Base-by-base conservation (phyloP, 441 rosid genomes). In the Isatis lusitanica region DNA sequence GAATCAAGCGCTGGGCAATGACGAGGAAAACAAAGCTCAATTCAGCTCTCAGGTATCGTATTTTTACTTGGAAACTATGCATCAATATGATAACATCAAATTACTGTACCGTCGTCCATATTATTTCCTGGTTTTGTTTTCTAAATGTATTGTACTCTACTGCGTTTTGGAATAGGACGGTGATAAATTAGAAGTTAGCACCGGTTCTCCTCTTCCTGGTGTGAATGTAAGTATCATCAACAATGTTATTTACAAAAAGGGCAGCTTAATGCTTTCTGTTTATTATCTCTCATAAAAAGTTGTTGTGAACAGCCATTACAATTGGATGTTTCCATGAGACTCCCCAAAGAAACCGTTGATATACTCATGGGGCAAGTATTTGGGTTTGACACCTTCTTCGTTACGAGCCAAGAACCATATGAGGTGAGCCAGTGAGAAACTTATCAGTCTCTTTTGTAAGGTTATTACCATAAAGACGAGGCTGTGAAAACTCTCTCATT, bases 141-240 rank as follows among this genome's bases (percentile, higher is more conserved):
- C 67, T 70, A 62, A 76, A 31, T 65, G 51, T 71, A 12, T 42
- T 40, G 26, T 42, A 31, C 7, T 63, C 13, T 68, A 26, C 26
- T 64, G 79, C 38, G 44, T 58, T 71, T 71, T 86, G 80, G 59
- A 79, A 63, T 87, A 94, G 98, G 97, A 77, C 33, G 75, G 38
- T 61, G 87, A 85, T 21, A 79, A 82, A 44, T 17, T 84, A 68
- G 85, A 89, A 84, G 85, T 94, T 59, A 79, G 89, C 68, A 87
- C 84, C 8, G 98, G 98, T 42, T 92, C 96, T 60, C 98, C 98
- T 75, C 87, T 94, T 68, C 98, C 97, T 70, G 97, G 98, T 80
- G 83, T 94, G 90, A 94, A 92, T 90, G 98, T 94, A 85, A 87
- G 83, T 76, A 77, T 71, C 63, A 73, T 47, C 52, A 53, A 57